Percentiles rank a stretch among this genome's conserved stretches.
Evolutionary conservation across 495 filamentous ascomycete genomes (phyloP).

Genomic region (Lasiosphaeria miniovina): DNA sequence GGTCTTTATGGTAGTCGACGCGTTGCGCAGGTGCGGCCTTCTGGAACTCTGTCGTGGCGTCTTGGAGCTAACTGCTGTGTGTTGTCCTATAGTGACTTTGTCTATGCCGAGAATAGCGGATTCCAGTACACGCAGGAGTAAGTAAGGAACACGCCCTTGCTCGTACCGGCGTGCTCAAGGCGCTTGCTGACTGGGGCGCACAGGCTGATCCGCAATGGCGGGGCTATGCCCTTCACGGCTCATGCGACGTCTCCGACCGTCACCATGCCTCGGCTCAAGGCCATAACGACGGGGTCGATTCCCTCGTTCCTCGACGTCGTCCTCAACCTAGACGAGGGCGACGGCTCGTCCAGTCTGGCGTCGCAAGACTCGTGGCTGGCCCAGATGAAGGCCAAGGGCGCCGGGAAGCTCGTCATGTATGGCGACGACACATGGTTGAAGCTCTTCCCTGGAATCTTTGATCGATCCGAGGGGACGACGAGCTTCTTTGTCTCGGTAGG

Average conservation of each 20-base stretch:
- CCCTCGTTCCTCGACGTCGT: slow-evolving; percentile 97
- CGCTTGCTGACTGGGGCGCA: slow-evolving; percentile 2
- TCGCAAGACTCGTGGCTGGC: slow-evolving; percentile 93
- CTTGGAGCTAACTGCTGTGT: not conserved
- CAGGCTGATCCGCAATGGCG: slow-evolving; percentile 79
- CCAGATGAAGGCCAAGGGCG: slow-evolving; percentile 72
- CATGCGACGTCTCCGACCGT: slow-evolving; percentile 96
- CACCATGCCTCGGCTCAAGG: slow-evolving; percentile 97
- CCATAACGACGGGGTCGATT: slow-evolving; percentile 93
- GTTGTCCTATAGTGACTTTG: slow-evolving; percentile 72
- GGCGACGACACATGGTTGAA: slow-evolving; percentile 99
- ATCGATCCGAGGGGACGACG: slow-evolving; percentile 82
- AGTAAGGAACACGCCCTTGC: slow-evolving; percentile 11
- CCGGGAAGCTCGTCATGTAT: slow-evolving; percentile 83
- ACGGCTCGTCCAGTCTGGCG: slow-evolving; percentile 80
- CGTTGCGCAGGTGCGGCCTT: slow-evolving; percentile 71
- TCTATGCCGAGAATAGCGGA: slow-evolving; percentile 76
- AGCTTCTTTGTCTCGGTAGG: slow-evolving; percentile 98
- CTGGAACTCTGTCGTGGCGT: not conserved
- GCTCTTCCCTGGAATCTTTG: slow-evolving; percentile 85
- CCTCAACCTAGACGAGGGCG: slow-evolving; percentile 92
- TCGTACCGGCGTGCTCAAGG: not conserved
- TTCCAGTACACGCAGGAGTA: slow-evolving; percentile 90
- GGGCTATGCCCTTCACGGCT: slow-evolving; percentile 88
- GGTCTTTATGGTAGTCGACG: slow-evolving; percentile 98